Conservation (phyloP, 2,329 filamentous ascomycete species). For the Aspergillus terreus region DNA sequence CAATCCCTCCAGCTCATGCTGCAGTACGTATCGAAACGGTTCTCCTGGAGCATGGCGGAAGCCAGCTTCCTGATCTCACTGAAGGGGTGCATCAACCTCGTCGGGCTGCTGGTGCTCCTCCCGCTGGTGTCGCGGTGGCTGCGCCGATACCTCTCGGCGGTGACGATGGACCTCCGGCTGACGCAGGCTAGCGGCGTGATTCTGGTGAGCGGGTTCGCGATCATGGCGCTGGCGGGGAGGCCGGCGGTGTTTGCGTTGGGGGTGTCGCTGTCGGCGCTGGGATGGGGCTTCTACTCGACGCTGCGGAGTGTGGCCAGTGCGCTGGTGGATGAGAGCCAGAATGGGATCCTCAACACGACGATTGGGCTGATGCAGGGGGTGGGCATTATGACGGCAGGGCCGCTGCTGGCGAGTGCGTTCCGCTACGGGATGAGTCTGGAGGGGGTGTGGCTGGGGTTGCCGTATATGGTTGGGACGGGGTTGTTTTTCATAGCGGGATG, state of each 20-base stretch:
- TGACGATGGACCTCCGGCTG: conserved; percentile 6
- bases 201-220: conserved; percentile 1
- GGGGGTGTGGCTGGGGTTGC: conserved; percentile 9
- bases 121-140: conserved; percentile 4
- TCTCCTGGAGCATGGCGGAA: conserved; percentile 10
- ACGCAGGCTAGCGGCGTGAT: conserved; percentile 2
- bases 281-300: conserved; percentile 10
- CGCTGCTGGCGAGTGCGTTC: conserved; percentile 6
- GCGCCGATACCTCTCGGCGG: conserved; percentile 2
- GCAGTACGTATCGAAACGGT: conserved; percentile 13
- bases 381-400: conserved; percentile 8
- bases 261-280: conserved; percentile 6
- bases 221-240: conserved; percentile 9
- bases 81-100: conserved; percentile 6
- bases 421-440: conserved; percentile 5
- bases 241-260: conserved; percentile 7
- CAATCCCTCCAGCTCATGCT: conserved; percentile 9
- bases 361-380: conserved; percentile 9
- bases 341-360: conserved; percentile 11
- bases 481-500: conserved; percentile 2
- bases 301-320: conserved; percentile 14
- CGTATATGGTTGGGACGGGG: conserved; percentile 7
- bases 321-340: conserved; percentile 6
- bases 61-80: conserved; percentile 10
- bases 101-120: conserved; percentile 8